Evolutionary conservation across 208 protist genomes (phyloP).

Genomic region (Endotrypanum monterogeii): DNA sequence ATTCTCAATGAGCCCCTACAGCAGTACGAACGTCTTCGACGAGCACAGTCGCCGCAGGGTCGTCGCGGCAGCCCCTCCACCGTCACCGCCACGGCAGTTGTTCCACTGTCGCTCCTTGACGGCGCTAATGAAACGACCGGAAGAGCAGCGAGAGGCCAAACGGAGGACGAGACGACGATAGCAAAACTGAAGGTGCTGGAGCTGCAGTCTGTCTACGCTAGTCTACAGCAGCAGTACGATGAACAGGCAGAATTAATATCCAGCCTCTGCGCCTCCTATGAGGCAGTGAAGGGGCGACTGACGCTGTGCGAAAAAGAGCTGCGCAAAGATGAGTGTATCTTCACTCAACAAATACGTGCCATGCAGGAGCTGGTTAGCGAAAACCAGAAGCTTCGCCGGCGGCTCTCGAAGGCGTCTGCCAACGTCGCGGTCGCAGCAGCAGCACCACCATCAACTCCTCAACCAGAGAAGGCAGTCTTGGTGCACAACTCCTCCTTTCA

Average conservation of each 20-base stretch:
- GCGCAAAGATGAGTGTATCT: conserved; percentile 72
- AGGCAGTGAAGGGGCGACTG: conserved; percentile 41
- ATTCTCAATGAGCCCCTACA: conserved; percentile 83
- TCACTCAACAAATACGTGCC: conserved; percentile 63
- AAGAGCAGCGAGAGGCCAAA: neutral
- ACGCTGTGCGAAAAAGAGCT: conserved; percentile 67
- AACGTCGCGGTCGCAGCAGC: neutral
- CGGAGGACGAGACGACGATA: neutral
- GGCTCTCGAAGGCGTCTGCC: conserved; percentile 11
- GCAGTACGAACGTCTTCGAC: conserved; percentile 45
- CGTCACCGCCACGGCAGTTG: neutral
- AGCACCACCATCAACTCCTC: neutral
- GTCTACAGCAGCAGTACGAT: conserved; percentile 32
- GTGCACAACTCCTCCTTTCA: neutral
- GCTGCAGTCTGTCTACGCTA: conserved; percentile 12
- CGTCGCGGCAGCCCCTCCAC: neutral
- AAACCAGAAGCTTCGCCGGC: conserved; percentile 45
- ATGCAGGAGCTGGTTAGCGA: conserved; percentile 55
- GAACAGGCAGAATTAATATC: conserved; percentile 22
- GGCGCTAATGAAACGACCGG: neutral
- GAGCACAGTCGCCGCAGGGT: conserved; percentile 18
- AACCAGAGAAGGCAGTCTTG: neutral
- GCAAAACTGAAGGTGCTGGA: neutral
- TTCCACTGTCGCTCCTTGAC: conserved; percentile 5
- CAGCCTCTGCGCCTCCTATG: conserved; percentile 17